Evolutionary conservation across 257 asterid species (phyloP), one percentile per base, ranked within the genome.

Genomic region (Salvia rosmarinus): DNA sequence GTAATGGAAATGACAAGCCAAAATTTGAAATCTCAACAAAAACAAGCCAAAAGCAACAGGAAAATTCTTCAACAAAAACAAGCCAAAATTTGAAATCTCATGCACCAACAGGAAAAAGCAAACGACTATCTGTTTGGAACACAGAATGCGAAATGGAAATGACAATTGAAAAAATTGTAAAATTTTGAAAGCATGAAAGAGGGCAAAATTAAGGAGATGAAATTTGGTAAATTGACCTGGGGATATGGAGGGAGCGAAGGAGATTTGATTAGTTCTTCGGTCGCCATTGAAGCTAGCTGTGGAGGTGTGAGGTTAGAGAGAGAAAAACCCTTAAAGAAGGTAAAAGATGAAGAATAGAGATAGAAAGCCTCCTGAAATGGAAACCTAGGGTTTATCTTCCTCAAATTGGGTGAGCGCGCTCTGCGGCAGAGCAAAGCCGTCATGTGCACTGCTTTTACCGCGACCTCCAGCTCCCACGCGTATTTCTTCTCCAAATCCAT

Each of bases 171-270:
- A 6, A 44, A 34, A 17, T 21, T 39, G 44, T 23, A 17, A 28
- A 35, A 4, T 37, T 25, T 25, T 25, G 30, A 25, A 25, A 25
- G 30, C 30, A 25, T 13, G 3, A 9, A 32, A 20, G n/a, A 17
- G 34, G 20, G 9, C 25, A 14, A 34, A 20, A 57, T 5, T 17
- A 30, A 35, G 54, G 58, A 63, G 40, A 25, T 5, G 11, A 6
- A 6, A 23, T 40, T n/a, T 3, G 30, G 30, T 25, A 25, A 25
- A 25, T 25, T 25, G 61, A 90, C 97, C 94, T 88, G 88, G 14
- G 94, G 96, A 81, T 88, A 90, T 34, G 90, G 80, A 68, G 92
- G 93, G 44, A 80, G 83, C 9, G 90, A 74, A 62, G 95, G 79
- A 71, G 83, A 81, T 66, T 59, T 82, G 77, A 47, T 76, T 80